Evolutionary conservation across 495 filamentous ascomycete species (phyloP), one percentile per base, ranked within the genome.

Genomic region (Hyphodiscus hymeniophilus): DNA sequence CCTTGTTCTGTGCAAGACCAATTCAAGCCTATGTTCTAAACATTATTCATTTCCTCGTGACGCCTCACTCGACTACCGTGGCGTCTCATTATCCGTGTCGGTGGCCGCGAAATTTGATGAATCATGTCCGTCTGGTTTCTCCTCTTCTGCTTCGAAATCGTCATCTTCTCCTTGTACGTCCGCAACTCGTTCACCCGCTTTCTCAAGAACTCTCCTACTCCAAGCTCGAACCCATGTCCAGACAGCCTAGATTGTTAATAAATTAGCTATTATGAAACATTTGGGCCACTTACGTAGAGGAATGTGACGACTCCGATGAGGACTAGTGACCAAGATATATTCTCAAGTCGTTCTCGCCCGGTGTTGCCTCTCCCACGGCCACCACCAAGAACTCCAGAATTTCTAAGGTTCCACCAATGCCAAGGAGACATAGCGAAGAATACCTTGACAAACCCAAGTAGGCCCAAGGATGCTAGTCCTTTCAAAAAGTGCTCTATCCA

Each of bases 401-500:
- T 69, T 3, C 88, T 76, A 11, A 91, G 35, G 64, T 84, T 84
- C 71, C 74, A 82, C 80, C 81, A 89, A 36, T 83, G 73, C 69
- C 78, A 88, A 0, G 89, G 87, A 7, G 79, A 82, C 47, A 86
- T 65, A 16, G 79, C 75, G 42, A 89, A 73, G 17, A 95, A 66
- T 24, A 84, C 80, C 65, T 95, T 95, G 33, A 89, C 61, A 47
- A 95, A 87, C 0, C 92, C 89, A 34, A 95, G 63, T 4, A 98
- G 59, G 4, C 92, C 92, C 42, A 98, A 70, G 1, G 84, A 84
- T 3, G 89, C 78, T 24, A 96, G 64, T 0, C 92, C 92, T 61
- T 95, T 95, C 32, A 90, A 10, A 56, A 96, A 89, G 59, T 98
- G 92, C 45, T 82, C 79, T 3, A 69, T 53, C 90, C 90, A 96